These are phyloP conservation scores for Salix brachista DNA, from an alignment of 345 rosid species.

Conservation along the genomic window DNA sequence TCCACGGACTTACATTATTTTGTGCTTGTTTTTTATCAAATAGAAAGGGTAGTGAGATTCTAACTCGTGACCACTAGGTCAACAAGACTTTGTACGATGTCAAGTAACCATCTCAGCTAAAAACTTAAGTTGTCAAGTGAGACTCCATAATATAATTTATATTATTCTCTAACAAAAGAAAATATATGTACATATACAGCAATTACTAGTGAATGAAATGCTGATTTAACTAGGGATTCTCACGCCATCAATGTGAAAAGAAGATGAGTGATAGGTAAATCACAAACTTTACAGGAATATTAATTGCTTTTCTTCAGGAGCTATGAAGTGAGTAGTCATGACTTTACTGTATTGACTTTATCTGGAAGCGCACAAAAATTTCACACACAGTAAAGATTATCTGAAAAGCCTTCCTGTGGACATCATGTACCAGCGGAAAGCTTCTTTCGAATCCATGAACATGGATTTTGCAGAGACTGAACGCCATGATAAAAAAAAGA, in stretches of 20 bases:
- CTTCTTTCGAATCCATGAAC: neutral
- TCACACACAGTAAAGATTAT: neutral
- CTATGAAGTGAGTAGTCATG: neutral
- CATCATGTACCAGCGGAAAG: neutral
- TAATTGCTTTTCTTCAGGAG: neutral
- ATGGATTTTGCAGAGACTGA: neutral
- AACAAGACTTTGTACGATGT: too few relatives aligned
- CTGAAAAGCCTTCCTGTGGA: neutral
- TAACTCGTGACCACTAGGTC: accelerated
- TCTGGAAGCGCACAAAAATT: neutral
- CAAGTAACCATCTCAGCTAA: too few relatives aligned
- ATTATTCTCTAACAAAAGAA: neutral
- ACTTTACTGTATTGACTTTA: neutral
- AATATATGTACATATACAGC: neutral
- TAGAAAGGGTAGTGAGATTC: too few relatives aligned
- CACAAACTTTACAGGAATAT: neutral
- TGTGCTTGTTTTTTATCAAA: too few relatives aligned
- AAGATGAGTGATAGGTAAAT: neutral
- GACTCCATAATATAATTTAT: too few relatives aligned
- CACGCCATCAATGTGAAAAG: neutral
- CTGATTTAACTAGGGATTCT: neutral
- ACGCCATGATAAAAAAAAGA: neutral
- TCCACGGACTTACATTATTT: accelerated
- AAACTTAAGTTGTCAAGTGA: too few relatives aligned
- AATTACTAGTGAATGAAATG: neutral